Evolutionary conservation across 768 basidiomycete species (phyloP).

Genomic region (Suillus subalutaceus): DNA sequence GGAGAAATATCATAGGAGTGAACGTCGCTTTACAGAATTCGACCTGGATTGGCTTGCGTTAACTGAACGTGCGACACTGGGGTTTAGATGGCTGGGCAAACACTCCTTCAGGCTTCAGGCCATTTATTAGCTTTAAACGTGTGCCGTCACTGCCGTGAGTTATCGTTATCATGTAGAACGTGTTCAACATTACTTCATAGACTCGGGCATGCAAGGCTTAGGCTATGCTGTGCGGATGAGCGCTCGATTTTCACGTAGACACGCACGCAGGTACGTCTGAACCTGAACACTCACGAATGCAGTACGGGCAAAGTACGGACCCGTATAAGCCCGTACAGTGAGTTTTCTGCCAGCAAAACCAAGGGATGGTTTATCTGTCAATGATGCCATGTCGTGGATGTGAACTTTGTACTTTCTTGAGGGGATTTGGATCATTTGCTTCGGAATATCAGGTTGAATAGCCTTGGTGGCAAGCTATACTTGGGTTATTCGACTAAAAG

Average conservation of each 20-base stretch:
- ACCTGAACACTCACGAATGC: not conserved
- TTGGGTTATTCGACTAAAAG: too few relatives aligned
- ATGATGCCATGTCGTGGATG: not conserved
- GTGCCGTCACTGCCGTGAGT: not conserved
- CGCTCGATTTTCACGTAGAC: not conserved
- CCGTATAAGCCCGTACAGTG: too few relatives aligned
- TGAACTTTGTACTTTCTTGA: not conserved
- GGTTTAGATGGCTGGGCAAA: not conserved
- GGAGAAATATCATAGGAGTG: not conserved
- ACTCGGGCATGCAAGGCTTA: not conserved
- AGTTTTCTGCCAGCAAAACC: too few relatives aligned
- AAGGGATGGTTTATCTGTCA: too few relatives aligned
- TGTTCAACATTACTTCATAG: not conserved
- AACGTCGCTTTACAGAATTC: not conserved
- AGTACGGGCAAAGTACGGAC: not conserved
- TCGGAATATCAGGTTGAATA: too few relatives aligned
- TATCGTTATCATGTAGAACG: not conserved
- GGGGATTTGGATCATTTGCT: too few relatives aligned
- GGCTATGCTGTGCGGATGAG: not conserved
- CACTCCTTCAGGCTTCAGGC: too few relatives aligned
- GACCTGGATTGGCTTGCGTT: not conserved
- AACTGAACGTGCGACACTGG: not conserved
- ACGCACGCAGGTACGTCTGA: not conserved
- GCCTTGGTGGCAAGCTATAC: too few relatives aligned
- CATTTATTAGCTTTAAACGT: not conserved